Conservation (phyloP, 306 rosid species). For the Fragaria iinumae region DNA sequence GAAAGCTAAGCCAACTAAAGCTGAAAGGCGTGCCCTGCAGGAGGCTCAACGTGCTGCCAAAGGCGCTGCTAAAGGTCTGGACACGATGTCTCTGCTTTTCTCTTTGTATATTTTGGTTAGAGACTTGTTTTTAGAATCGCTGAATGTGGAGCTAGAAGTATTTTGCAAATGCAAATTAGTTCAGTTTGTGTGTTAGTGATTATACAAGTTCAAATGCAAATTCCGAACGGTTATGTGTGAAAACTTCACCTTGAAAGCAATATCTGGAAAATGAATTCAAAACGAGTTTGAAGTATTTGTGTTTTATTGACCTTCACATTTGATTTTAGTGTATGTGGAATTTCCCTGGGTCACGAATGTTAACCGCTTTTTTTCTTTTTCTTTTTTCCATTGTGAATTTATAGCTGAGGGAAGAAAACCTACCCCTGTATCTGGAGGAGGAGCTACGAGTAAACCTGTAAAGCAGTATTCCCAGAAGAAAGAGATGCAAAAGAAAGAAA, state of each 20-base stretch:
- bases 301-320: not conserved
- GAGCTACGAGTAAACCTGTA: slow-evolving; percentile 35
- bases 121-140: not conserved
- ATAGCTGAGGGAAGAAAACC: slow-evolving; percentile 46
- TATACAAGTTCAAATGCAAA: not conserved
- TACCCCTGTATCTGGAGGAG: slow-evolving; percentile 39
- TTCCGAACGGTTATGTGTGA: not conserved
- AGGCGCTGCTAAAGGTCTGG: slow-evolving; percentile 64
- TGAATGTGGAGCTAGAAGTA: not conserved
- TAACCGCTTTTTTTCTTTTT: slow-evolving; percentile 20
- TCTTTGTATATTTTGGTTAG: not conserved
- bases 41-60: slow-evolving; percentile 91
- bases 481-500: slow-evolving; percentile 50
- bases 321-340: not conserved
- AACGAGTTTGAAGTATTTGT: not conserved
- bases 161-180: not conserved
- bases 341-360: no score
- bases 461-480: slow-evolving; percentile 61
- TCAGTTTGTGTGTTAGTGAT: not conserved
- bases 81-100: not conserved
- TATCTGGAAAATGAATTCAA: not conserved
- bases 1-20: slow-evolving; percentile 68
- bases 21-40: slow-evolving; percentile 82
- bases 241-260: not conserved
- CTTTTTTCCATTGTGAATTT: slow-evolving; percentile 20